Evolutionary conservation across 164 flowering plant genomes (phyloP).

Genomic region (Magnolia officinalis): DNA sequence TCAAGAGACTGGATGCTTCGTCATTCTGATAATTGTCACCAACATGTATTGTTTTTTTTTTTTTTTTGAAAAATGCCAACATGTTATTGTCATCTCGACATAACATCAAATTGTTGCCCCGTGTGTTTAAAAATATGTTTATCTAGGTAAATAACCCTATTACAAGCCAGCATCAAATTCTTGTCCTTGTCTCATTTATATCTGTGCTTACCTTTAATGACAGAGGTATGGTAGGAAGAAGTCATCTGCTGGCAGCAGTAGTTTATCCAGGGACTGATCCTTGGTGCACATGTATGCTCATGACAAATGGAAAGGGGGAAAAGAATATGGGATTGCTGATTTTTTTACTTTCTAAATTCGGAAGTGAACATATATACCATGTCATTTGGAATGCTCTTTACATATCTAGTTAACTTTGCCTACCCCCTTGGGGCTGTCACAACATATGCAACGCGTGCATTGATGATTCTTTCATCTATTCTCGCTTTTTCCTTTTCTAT

Average conservation of each 20-base stretch:
- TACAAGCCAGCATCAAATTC: background rate
- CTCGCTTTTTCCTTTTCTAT: background rate
- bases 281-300: background rate
- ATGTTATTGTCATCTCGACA: background rate
- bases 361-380: constrained; percentile 6
- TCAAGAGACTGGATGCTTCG: too few relatives aligned
- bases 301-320: background rate
- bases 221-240: constrained; percentile 53
- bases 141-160: background rate
- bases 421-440: background rate
- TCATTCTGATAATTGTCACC: too few relatives aligned
- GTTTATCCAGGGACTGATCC: constrained; percentile 35
- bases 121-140: background rate
- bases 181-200: background rate
- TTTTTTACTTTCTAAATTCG: constrained; percentile 12
- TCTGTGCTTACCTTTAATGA: background rate
- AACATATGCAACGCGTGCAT: background rate
- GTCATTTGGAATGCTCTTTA: background rate
- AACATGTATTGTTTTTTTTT: too few relatives aligned
- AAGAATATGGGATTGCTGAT: background rate
- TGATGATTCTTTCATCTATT: background rate
- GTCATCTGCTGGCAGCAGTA: constrained; percentile 31
- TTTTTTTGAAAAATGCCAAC: too few relatives aligned
- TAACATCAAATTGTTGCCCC: background rate
- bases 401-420: background rate